Evolutionary conservation across 2,329 filamentous ascomycete genomes (phyloP), one percentile per base, ranked within the genome.

Genomic region (Aspergillus alliaceus): DNA sequence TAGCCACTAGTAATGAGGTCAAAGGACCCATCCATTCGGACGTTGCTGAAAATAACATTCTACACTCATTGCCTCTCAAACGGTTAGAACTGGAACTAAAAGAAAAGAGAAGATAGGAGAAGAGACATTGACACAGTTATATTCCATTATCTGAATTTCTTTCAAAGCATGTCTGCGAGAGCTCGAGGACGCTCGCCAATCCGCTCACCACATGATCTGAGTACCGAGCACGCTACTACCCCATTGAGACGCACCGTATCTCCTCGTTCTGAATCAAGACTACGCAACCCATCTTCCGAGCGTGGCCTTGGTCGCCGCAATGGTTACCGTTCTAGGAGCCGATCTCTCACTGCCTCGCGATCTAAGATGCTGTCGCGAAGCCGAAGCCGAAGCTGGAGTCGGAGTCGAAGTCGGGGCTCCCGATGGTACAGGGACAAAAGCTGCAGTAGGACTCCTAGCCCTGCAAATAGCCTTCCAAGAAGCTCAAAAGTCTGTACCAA

Each of bases 311-410:
- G 54, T 34, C 66, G 60, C 44, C 67, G 65, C 54, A 71, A 70
- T 60, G 67, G 64, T 9, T 54, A 60, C 37, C 66, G 60, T 35
- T 64, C 66, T 49, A 69, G 59, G 57, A 71, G 66, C 56, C 58
- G 57, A 42, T 67, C 66, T 54, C 67, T 65, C 32, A 73, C 72
- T 37, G 58, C 53, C 22, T 71, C 70, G 20, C 68, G 64, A 46
- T 64, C 64, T 22, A 62, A 66, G 54, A 64, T 66, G 37, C 66
- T 62, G 56, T 71, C 70, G 22, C 69, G 72, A 57, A 77, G 72
- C 59, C 69, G 65, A 54, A 77, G 64, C 75, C 79, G 64, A 66
- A 70, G 66, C 71, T 76, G 75, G 40, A 73, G 74, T 59, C 67
- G 75, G 56, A 74, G 73, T 35, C 64, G 72, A 54, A 77, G 56